A percentile compares a stretch with the other conserved stretches of the same genome.
phyloP scores from a whole-genome alignment of 176 grass and related monocot genomes.

The Zea luxurians region DNA sequence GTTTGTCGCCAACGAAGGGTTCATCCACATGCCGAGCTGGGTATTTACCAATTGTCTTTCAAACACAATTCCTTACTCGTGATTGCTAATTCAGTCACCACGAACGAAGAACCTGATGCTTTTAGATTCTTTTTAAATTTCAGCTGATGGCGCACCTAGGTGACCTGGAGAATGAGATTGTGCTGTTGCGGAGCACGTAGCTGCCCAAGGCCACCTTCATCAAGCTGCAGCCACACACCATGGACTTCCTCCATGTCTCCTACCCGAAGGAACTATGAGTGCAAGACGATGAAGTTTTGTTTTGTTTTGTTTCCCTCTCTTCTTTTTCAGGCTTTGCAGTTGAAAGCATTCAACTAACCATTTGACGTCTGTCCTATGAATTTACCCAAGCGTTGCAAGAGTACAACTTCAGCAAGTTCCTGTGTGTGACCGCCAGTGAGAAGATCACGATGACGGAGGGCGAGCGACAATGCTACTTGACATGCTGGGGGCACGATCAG shows the following conservation, averaged over 20 bases:
- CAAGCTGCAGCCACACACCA: slow-evolving; percentile 68
- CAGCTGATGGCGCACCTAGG: slow-evolving; percentile 69
- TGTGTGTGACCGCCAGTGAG: slow-evolving; percentile 62
- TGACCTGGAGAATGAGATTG: slow-evolving; percentile 50
- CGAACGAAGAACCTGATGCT: neutral
- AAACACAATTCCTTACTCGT: neutral
- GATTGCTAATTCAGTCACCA: neutral
- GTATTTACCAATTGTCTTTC: neutral
- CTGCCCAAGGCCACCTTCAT: slow-evolving; percentile 79
- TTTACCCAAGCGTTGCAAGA: slow-evolving; percentile 42
- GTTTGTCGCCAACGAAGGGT: slow-evolving; percentile 77
- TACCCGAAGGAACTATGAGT: slow-evolving; percentile 54
- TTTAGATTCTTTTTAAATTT: neutral
- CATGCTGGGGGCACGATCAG: slow-evolving; percentile 62
- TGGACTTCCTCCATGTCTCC: slow-evolving; percentile 47
- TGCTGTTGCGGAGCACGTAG: slow-evolving; percentile 43
- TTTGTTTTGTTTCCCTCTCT: neutral
- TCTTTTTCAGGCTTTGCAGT: neutral
- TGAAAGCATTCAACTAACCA: neutral
- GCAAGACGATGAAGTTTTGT: too few relatives aligned
- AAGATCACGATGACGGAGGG: slow-evolving; percentile 66
- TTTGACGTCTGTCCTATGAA: neutral
- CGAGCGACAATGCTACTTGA: slow-evolving; percentile 56
- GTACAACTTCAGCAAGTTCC: slow-evolving; percentile 50
- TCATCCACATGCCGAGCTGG: slow-evolving; percentile 69